A percentile compares a stretch with the other conserved stretches of the same genome.
phyloP scores from a whole-genome alignment of 805 yeast genomes.

The Hyphopichia homilentoma region DNA sequence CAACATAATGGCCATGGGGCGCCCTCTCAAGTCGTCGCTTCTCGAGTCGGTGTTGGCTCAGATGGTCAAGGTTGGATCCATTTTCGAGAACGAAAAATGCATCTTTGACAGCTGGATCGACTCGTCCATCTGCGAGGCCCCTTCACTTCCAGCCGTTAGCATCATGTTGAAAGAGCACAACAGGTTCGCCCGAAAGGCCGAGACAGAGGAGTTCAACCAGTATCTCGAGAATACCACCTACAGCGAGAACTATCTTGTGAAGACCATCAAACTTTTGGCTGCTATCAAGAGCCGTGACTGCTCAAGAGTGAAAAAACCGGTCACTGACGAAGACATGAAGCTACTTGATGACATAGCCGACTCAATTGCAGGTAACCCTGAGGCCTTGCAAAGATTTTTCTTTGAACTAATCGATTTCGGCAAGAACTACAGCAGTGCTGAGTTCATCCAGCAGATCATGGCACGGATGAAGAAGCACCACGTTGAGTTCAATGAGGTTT shows the following conservation, averaged over 20 bases:
- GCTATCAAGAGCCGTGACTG: constrained; percentile 24
- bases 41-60: constrained; percentile 23
- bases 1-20: constrained; percentile 17
- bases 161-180: constrained; percentile 25
- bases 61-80: constrained; percentile 22
- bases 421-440: constrained; percentile 22
- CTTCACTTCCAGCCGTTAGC: constrained; percentile 24
- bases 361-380: constrained; percentile 9
- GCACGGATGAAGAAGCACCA: constrained; percentile 21
- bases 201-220: constrained; percentile 17
- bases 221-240: constrained; percentile 10
- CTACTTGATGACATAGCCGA: constrained; percentile 15
- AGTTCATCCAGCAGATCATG: constrained; percentile 23
- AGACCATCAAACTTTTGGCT: constrained; percentile 18
- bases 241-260: constrained; percentile 20
- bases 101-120: constrained; percentile 25
- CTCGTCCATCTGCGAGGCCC: constrained; percentile 15
- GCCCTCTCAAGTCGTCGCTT: constrained; percentile 19
- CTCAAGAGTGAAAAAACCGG: constrained; percentile 18
- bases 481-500: constrained; percentile 14
- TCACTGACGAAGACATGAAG: constrained; percentile 20
- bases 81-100: constrained; percentile 26
- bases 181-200: constrained; percentile 25
- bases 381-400: constrained; percentile 22
- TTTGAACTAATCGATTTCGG: constrained; percentile 25